A percentile compares a stretch with the other conserved stretches of the same genome.
Evolutionary conservation across 2,329 filamentous ascomycete genomes (phyloP).

Genomic region (Pezicula radicicola): DNA sequence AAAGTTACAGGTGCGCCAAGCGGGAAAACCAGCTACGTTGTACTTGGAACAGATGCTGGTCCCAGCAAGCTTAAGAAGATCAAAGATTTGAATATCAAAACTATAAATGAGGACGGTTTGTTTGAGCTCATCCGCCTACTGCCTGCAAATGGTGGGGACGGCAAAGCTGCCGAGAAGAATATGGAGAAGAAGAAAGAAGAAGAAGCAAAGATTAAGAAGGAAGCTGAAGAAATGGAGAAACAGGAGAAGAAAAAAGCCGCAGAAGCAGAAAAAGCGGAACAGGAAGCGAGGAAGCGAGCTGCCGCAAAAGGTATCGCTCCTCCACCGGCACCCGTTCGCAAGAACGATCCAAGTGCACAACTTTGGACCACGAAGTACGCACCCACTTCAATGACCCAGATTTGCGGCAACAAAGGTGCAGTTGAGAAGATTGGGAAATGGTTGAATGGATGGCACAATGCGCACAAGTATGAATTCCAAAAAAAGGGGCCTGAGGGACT

Average conservation of each 20-base stretch:
- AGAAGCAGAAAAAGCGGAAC: slow-evolving; percentile 49
- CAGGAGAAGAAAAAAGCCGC: slow-evolving; percentile 64
- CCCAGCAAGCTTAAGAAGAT: slow-evolving; percentile 93
- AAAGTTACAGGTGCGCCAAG: slow-evolving; percentile 85
- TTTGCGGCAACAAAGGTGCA: slow-evolving; percentile 88
- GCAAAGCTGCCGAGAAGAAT: slow-evolving; percentile 82
- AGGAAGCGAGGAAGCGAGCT: slow-evolving; percentile 27
- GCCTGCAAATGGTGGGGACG: slow-evolving; percentile 82
- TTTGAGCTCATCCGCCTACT: slow-evolving; percentile 80
- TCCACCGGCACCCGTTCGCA: slow-evolving; percentile 35
- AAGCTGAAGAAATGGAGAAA: slow-evolving; percentile 81
- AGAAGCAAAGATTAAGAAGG: slow-evolving; percentile 71
- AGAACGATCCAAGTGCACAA: slow-evolving; percentile 52
- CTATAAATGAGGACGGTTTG: slow-evolving; percentile 89
- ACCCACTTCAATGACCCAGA: slow-evolving; percentile 77
- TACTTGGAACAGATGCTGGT: slow-evolving; percentile 86
- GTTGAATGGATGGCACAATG: slow-evolving; percentile 79
- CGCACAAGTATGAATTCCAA: slow-evolving; percentile 78
- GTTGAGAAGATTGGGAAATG: slow-evolving; percentile 90
- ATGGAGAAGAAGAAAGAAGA: slow-evolving; percentile 84
- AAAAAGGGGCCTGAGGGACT: slow-evolving; percentile 80
- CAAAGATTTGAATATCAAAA: slow-evolving; percentile 73
- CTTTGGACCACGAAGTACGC: slow-evolving; percentile 97
- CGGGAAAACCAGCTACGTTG: slow-evolving; percentile 90
- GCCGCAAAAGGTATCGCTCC: slow-evolving; percentile 34